Conservation (phyloP, 495 filamentous ascomycete genomes). For the Hyaloscypha bicolor region DNA sequence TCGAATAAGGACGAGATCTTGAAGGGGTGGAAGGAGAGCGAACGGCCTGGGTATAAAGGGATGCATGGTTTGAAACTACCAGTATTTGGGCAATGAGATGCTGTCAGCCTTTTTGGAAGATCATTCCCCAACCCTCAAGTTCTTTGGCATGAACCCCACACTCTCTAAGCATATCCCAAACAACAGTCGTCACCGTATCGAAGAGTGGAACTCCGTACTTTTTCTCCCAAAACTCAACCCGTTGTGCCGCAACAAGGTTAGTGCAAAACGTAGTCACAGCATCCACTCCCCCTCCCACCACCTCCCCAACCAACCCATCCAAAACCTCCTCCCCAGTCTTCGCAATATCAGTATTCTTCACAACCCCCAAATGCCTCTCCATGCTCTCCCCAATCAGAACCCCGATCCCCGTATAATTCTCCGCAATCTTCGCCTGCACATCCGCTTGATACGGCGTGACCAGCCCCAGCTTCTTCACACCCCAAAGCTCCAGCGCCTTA, state of each 20-base stretch:
- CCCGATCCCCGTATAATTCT: constrained; percentile 33
- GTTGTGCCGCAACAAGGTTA: constrained; percentile 33
- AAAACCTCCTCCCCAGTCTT: constrained; percentile 28
- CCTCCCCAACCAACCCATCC: constrained; percentile 30
- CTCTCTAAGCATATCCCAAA: constrained; percentile 34
- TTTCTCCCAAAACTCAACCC: constrained; percentile 33
- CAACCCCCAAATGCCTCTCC: constrained; percentile 30
- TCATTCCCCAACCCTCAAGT: constrained; percentile 30
- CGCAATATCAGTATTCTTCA: constrained; percentile 34
- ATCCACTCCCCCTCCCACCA: constrained; percentile 24
- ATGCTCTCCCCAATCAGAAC: constrained; percentile 26
- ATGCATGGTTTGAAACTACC: constrained; percentile 64
- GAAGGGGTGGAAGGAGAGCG: constrained; percentile 61
- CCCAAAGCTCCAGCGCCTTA: constrained; percentile 28
- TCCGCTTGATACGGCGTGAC: constrained; percentile 36
- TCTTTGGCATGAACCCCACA: constrained; percentile 26
- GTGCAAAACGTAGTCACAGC: constrained; percentile 34
- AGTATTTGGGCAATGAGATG: constrained; percentile 17
- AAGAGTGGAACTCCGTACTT: constrained; percentile 29
- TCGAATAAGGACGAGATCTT: constrained; percentile 51
- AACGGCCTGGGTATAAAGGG: constrained; percentile 61
- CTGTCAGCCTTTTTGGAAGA: constrained; percentile 23
- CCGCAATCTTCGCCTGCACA: constrained; percentile 32
- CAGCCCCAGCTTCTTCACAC: constrained; percentile 29
- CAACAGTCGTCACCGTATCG: constrained; percentile 36